These are phyloP conservation scores for Cadophora sp. DNA, from an alignment of 2,329 filamentous ascomycete genomes.

Conservation along the genomic window DNA sequence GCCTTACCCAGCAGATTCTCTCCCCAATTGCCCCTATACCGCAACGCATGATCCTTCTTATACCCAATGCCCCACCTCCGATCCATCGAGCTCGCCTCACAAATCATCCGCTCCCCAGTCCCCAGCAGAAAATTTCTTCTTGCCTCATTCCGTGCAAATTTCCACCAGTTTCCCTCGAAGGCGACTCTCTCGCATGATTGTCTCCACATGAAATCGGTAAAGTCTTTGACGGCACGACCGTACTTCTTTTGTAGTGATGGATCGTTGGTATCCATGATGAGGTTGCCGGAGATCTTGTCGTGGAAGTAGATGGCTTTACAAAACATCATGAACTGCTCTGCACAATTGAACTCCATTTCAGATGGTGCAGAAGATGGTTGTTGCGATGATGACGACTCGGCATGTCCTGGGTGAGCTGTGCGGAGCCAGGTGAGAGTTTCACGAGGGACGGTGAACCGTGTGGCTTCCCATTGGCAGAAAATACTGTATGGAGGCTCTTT, in stretches of 20 bases:
- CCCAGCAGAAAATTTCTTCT: conserved; percentile 41
- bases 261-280: conserved; percentile 38
- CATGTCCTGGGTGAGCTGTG: conserved; percentile 34
- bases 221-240: conserved; percentile 40
- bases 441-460: conserved; percentile 42
- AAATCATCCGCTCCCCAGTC: conserved; percentile 43
- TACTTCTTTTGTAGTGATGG: conserved; percentile 44
- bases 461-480: conserved; percentile 48
- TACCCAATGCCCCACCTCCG: conserved; percentile 47
- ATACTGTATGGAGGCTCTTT: conserved; percentile 41
- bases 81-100: conserved; percentile 44
- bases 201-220: conserved; percentile 41
- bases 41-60: conserved; percentile 22
- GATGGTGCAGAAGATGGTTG: conserved; percentile 21
- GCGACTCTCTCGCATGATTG: conserved; percentile 34
- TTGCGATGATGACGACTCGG: neutral
- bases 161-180: conserved; percentile 44
- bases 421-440: conserved; percentile 39
- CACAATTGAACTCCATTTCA: conserved; percentile 45
- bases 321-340: conserved; percentile 53
- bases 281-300: conserved; percentile 39
- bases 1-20: conserved; percentile 24
- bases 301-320: conserved; percentile 48
- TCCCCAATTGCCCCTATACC: conserved; percentile 20
- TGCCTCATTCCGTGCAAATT: conserved; percentile 43